Conservation (phyloP, 306 rosid genomes). For the Dryas drummondii region DNA sequence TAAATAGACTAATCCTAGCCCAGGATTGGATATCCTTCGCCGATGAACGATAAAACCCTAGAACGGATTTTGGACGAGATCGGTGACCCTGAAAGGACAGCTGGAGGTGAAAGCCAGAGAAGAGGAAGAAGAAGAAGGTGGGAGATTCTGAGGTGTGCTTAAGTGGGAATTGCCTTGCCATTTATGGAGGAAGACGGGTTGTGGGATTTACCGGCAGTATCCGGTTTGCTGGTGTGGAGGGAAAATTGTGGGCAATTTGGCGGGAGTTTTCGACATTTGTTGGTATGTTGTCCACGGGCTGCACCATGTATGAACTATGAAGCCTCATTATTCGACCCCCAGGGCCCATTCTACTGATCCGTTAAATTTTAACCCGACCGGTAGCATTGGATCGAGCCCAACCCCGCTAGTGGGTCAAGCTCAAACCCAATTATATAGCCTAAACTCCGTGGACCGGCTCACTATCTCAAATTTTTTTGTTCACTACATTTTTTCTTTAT, state of each 20-base stretch:
- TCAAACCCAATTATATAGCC: no score
- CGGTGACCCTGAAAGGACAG: constrained; percentile 7
- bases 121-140: not conserved
- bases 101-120: not conserved
- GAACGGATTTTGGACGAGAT: not conserved
- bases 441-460: no score
- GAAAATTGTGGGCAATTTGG: constrained; percentile 22
- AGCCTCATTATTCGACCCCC: no score
- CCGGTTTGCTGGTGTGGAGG: constrained; percentile 24
- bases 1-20: not conserved
- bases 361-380: no score
- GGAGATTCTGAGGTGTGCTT: not conserved
- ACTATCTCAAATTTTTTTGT: no score
- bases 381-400: no score
- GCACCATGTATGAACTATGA: no score
- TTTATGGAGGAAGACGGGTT: not conserved
- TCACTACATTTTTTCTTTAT: no score
- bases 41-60: constrained; percentile 18
- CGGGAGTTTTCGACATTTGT: constrained; percentile 20
- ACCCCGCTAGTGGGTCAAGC: no score
- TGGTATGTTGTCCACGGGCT: no score
- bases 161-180: no score
- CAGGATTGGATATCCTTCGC: constrained; percentile 12
- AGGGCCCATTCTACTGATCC: no score
- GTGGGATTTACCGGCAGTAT: constrained; percentile 20